phyloP scores from a whole-genome alignment of 805 yeast genomes.

The Ogataea paradorogensis region DNA sequence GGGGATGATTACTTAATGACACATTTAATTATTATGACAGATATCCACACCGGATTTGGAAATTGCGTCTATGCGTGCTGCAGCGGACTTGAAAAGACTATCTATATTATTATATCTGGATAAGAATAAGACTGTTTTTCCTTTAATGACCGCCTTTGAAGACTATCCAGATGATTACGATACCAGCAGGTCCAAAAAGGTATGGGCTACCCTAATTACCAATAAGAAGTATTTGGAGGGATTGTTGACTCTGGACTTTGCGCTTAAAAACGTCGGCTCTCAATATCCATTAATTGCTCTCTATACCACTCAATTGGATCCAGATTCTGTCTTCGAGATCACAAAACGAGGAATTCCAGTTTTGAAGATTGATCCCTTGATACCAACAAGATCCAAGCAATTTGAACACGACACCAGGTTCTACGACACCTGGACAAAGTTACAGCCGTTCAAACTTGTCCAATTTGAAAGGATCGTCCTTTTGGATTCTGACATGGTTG shows the following conservation, averaged over 20 bases:
- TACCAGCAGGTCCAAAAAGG: slow-evolving; percentile 22
- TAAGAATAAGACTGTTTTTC: no score
- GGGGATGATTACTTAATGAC: background rate
- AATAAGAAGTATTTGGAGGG: slow-evolving; percentile 51
- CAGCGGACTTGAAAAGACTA: no score
- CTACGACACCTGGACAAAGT: slow-evolving; percentile 60
- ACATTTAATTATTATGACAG: background rate
- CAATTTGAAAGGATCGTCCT: slow-evolving; percentile 55
- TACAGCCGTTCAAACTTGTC: slow-evolving; percentile 49
- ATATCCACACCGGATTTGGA: background rate
- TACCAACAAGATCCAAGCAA: slow-evolving; percentile 43
- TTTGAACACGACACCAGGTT: slow-evolving; percentile 51
- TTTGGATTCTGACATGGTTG: slow-evolving; percentile 60
- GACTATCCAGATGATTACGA: slow-evolving; percentile 21
- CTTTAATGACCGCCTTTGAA: slow-evolving; percentile 11
- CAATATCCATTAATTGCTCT: slow-evolving; percentile 51
- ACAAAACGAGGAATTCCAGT: slow-evolving; percentile 41
- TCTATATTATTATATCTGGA: no score
- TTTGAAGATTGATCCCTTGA: slow-evolving; percentile 39
- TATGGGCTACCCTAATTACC: slow-evolving; percentile 59
- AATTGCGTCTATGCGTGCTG: background rate
- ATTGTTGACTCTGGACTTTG: slow-evolving; percentile 46
- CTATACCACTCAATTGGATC: slow-evolving; percentile 45
- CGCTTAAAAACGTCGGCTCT: slow-evolving; percentile 42
- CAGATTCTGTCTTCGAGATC: slow-evolving; percentile 40